phyloP scores from a whole-genome alignment of 116 monocot genomes.

The Zostera marina region DNA sequence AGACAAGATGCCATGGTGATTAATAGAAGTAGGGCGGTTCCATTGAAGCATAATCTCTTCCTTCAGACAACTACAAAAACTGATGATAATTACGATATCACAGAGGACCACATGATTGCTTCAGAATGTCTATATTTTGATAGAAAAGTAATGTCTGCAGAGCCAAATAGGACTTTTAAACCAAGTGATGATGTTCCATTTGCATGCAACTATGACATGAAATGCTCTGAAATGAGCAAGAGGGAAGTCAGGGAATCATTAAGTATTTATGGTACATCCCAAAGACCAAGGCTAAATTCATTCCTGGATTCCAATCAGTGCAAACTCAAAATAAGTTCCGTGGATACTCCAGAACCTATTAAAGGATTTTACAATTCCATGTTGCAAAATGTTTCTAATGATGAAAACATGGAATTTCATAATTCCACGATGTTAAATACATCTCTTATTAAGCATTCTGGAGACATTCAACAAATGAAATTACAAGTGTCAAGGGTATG shows the following conservation, averaged over 20 bases:
- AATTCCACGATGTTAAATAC: not conserved
- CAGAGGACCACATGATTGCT: not conserved
- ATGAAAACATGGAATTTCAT: too few species aligned
- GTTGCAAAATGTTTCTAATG: not conserved
- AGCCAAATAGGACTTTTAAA: not conserved
- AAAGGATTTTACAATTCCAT: not conserved
- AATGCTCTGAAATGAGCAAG: conserved; percentile 37
- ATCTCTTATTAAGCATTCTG: not conserved
- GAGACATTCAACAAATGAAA: not conserved
- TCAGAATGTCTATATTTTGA: conserved; percentile 6
- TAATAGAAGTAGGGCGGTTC: not conserved
- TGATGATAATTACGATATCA: not conserved
- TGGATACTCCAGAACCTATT: not conserved
- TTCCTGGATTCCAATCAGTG: not conserved
- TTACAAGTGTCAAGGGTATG: not conserved
- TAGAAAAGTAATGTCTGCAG: not conserved
- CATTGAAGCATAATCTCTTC: not conserved
- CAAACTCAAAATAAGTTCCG: conserved; percentile 3
- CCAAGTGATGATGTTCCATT: not conserved
- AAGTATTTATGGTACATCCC: not conserved
- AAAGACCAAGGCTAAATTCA: not conserved
- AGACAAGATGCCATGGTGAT: not conserved
- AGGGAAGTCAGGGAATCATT: conserved; percentile 4
- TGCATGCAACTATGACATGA: conserved; percentile 9
- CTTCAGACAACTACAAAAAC: not conserved